Evolutionary conservation across 225 moss, liverwort and hornwort genomes (phyloP).

Genomic region (Rhytidiadelphus loreus): DNA sequence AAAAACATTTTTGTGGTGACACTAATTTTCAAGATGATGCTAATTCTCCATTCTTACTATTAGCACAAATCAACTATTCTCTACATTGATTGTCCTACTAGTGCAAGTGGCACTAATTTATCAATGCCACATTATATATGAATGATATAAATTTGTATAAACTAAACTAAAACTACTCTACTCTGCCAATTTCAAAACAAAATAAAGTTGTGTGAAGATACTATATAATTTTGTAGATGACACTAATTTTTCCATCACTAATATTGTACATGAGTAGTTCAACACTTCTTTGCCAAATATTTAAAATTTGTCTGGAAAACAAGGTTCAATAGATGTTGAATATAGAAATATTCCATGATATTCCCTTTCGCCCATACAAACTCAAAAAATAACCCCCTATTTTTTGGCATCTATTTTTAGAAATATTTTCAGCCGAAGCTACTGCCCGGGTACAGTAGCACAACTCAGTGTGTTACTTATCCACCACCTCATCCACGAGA

Average conservation of each 20-base stretch:
- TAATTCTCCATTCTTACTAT: background rate
- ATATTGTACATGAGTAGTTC: fast-evolving
- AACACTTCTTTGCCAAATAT: background rate
- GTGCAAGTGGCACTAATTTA: background rate
- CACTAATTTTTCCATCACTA: background rate
- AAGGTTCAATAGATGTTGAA: no score
- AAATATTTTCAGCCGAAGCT: background rate
- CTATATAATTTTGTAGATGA: background rate
- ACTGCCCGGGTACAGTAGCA: no score
- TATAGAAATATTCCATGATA: background rate
- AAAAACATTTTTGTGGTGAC: fast-evolving
- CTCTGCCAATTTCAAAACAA: background rate
- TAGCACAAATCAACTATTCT: background rate
- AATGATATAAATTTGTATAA: background rate
- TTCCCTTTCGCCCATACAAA: background rate
- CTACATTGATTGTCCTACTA: fast-evolving
- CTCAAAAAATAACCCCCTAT: no score
- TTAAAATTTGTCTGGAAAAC: fast-evolving
- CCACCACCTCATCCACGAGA: background rate
- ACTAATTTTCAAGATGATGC: no score
- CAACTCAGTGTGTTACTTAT: no score
- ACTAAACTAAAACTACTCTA: fast-evolving
- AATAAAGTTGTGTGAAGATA: background rate
- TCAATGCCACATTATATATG: background rate
- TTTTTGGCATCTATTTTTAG: background rate